Evolutionary conservation across 192 early-diverging fungal genomes (phyloP).

Genomic region (Pecoramyces ruminantium): DNA sequence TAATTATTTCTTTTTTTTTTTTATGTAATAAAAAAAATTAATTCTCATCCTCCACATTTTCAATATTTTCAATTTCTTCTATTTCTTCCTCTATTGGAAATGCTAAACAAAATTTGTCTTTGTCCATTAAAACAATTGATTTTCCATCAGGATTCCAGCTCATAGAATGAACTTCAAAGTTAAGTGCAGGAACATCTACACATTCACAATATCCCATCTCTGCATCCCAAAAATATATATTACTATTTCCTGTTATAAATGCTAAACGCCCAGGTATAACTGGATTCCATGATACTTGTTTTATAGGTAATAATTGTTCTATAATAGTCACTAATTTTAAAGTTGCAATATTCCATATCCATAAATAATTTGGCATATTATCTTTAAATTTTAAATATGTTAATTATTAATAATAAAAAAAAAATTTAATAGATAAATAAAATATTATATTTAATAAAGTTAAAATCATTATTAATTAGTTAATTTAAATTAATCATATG

Average conservation of each 20-base stretch:
- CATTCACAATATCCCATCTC: slow-evolving; percentile 9
- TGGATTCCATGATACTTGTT: slow-evolving; percentile 50
- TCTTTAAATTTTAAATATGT: slow-evolving; percentile 19
- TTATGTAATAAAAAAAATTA: too few relatives aligned
- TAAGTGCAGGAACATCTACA: slow-evolving; percentile 16
- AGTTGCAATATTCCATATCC: slow-evolving; percentile 51
- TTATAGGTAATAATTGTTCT: slow-evolving; percentile 36
- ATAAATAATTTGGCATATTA: slow-evolving; percentile 52
- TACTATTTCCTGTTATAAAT: slow-evolving; percentile 34
- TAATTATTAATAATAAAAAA: not conserved
- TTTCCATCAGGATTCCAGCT: slow-evolving; percentile 57
- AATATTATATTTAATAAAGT: not conserved
- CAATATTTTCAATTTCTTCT: not conserved
- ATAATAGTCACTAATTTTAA: slow-evolving; percentile 31
- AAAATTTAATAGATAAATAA: too few relatives aligned
- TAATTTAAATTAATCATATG: not conserved
- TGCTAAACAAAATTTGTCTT: slow-evolving; percentile 51
- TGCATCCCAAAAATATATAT: slow-evolving; percentile 42
- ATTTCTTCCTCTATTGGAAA: slow-evolving; percentile 1
- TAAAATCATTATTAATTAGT: not conserved
- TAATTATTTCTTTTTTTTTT: too few relatives aligned
- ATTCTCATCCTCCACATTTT: not conserved
- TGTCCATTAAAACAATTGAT: slow-evolving; percentile 48
- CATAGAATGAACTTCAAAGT: slow-evolving; percentile 39
- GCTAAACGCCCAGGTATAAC: slow-evolving; percentile 25